Conservation (phyloP, 2,329 filamentous ascomycete species). For the Amphichorda felina region DNA sequence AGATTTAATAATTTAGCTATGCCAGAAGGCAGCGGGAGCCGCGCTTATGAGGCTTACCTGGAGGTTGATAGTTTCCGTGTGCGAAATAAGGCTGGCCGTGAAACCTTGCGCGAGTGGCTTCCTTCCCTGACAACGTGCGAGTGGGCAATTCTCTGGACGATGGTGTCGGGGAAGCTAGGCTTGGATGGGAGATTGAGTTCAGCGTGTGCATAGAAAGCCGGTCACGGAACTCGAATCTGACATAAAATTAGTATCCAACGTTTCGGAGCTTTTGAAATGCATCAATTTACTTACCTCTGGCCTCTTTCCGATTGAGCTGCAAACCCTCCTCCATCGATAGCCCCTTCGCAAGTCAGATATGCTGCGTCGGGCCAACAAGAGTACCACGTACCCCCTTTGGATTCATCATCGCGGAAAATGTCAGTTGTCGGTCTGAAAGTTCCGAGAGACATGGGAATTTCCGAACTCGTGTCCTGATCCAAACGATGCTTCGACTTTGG, state of each 20-base stretch:
- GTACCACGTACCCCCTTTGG: neutral
- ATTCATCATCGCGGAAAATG: neutral
- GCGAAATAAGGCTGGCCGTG: neutral
- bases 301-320: neutral
- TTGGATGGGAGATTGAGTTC: conserved; percentile 24
- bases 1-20: too few relatives aligned
- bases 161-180: conserved; percentile 22
- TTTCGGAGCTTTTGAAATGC: neutral
- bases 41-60: neutral
- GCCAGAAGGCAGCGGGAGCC: too few relatives aligned
- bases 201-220: conserved; percentile 21
- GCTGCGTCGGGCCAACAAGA: too few relatives aligned
- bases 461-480: too few relatives aligned
- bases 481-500: neutral
- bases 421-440: conserved; percentile 6
- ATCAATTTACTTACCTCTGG: neutral
- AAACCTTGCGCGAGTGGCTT: neutral
- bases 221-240: conserved; percentile 18
- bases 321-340: neutral
- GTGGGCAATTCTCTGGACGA: neutral
- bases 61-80: neutral
- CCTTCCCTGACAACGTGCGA: neutral
- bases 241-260: too few relatives aligned
- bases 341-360: neutral
- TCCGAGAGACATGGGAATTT: conserved; percentile 4